These are phyloP conservation scores for Amanita muscaria DNA, from an alignment of 768 basidiomycete genomes.

Conservation along the genomic window DNA sequence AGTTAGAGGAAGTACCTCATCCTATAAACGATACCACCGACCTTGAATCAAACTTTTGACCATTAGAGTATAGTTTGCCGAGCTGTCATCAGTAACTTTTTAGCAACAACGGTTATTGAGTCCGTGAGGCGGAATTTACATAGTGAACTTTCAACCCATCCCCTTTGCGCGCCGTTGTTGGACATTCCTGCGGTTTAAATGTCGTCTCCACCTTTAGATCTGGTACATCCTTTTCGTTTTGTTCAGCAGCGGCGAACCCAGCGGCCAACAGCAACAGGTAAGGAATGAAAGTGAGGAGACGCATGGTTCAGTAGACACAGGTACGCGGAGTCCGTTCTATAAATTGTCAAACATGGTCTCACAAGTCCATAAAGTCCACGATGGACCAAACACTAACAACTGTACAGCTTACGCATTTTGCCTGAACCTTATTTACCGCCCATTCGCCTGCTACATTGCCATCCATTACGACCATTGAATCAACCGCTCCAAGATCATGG, in stretches of 20 bases:
- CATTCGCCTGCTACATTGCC: slow-evolving; percentile 10
- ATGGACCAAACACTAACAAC: slow-evolving; percentile 23
- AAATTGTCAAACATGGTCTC: slow-evolving; percentile 5
- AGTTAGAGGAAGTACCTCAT: no score
- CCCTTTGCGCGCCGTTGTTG: slow-evolving; percentile 44
- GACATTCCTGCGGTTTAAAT: slow-evolving; percentile 48
- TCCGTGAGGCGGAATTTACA: slow-evolving; percentile 29
- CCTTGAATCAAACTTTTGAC: slow-evolving; percentile 89
- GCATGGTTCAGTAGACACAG: slow-evolving; percentile 12
- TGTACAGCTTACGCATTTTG: slow-evolving; percentile 27
- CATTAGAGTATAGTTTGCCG: slow-evolving; percentile 67
- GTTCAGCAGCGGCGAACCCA: slow-evolving; percentile 33
- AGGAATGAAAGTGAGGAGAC: slow-evolving; percentile 37
- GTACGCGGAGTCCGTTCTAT: not conserved
- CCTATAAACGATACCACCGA: slow-evolving; percentile 19
- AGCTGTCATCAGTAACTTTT: slow-evolving; percentile 37
- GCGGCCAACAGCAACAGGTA: slow-evolving; percentile 35
- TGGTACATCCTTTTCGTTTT: slow-evolving; percentile 29
- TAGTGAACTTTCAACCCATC: slow-evolving; percentile 73
- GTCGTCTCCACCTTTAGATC: slow-evolving; percentile 59
- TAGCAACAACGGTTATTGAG: not conserved
- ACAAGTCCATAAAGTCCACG: not conserved
- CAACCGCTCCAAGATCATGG: slow-evolving; percentile 37
- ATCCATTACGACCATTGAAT: not conserved
- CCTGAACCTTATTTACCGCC: slow-evolving; percentile 25